Evolutionary conservation across 179 eudicot genomes (phyloP).

Genomic region (Spergularia azorica): DNA sequence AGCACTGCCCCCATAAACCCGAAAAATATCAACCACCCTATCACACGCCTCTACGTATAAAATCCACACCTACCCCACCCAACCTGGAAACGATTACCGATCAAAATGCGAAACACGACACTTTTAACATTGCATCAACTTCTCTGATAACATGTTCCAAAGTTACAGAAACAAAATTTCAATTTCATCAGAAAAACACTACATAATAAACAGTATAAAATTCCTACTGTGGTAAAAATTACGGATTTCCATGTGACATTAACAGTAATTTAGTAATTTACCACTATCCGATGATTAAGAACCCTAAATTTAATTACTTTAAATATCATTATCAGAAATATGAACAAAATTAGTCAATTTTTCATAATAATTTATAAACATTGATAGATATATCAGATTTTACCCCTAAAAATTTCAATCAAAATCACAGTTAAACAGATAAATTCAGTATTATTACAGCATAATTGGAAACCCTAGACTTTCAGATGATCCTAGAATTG

Average conservation of each 20-base stretch:
- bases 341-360: too few relatives aligned
- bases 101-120: background rate
- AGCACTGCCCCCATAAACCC: constrained; percentile 8
- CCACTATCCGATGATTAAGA: too few relatives aligned
- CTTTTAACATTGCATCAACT: background rate
- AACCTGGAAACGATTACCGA: constrained; percentile 4
- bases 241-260: too few relatives aligned
- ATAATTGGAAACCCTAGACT: constrained; percentile 22
- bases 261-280: too few relatives aligned
- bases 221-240: too few relatives aligned
- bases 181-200: too few relatives aligned
- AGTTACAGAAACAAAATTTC: too few relatives aligned
- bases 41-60: background rate
- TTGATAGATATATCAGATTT: background rate
- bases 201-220: too few relatives aligned
- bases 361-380: too few relatives aligned
- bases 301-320: too few relatives aligned
- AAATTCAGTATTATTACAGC: background rate
- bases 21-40: background rate
- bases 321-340: too few relatives aligned
- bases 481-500: background rate
- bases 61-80: background rate
- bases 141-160: background rate
- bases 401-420: background rate
- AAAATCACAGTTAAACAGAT: background rate